phyloP scores from a whole-genome alignment of 2,329 filamentous ascomycete genomes.

The Pseudogymnoascus verrucosus region DNA sequence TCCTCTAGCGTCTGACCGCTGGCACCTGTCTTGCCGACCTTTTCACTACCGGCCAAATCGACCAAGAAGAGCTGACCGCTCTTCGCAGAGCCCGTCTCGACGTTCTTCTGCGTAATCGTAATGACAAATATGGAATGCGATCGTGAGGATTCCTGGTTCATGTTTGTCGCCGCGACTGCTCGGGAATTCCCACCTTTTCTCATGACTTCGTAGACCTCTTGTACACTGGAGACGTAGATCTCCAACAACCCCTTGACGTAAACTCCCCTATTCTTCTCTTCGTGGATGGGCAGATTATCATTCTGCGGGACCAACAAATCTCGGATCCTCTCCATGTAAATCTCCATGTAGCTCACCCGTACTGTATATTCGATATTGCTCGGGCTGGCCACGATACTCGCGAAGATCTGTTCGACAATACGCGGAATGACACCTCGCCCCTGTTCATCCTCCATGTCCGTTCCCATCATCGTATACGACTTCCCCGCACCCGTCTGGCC shows the following conservation, averaged over 20 bases:
- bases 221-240: constrained; percentile 90
- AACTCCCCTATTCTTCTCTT: constrained; percentile 91
- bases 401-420: constrained; percentile 96
- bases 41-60: constrained; percentile 96
- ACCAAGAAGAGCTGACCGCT: constrained; percentile 95
- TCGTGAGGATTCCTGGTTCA: constrained; percentile 97
- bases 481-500: constrained; percentile 98
- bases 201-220: constrained; percentile 96
- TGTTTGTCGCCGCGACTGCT: constrained; percentile 94
- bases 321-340: constrained; percentile 98
- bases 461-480: constrained; percentile 98
- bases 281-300: constrained; percentile 94
- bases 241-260: constrained; percentile 94
- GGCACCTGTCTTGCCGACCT: constrained; percentile 96
- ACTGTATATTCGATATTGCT: constrained; percentile 98
- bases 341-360: constrained; percentile 98
- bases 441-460: constrained; percentile 82
- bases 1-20: constrained; percentile 96
- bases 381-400: constrained; percentile 84
- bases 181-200: constrained; percentile 81
- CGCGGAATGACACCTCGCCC: constrained; percentile 92
- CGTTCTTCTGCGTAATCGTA: constrained; percentile 94
- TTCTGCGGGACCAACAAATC: constrained; percentile 89
- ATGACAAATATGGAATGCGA: constrained; percentile 98
- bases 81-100: constrained; percentile 91